Conservation (phyloP, 768 basidiomycete species). For the Termitomyces sp. region DNA sequence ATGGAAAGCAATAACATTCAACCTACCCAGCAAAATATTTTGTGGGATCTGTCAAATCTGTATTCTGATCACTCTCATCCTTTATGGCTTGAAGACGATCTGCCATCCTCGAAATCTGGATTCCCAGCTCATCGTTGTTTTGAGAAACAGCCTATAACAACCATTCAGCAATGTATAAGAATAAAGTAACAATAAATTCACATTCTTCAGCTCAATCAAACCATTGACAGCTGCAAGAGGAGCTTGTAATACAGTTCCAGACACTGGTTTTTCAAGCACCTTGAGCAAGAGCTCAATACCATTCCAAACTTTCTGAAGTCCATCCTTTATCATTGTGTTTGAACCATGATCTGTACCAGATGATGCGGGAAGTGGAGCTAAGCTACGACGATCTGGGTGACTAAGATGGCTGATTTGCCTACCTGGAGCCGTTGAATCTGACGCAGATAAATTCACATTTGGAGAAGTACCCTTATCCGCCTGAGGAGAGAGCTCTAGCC, state of each 20-base stretch:
- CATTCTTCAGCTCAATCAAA: background rate
- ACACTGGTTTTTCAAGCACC: background rate
- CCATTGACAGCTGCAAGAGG: background rate
- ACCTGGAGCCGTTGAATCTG: background rate
- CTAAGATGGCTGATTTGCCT: background rate
- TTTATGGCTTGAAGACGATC: background rate
- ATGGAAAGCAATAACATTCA: background rate
- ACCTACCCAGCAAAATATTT: background rate
- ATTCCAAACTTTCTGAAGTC: background rate
- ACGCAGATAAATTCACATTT: background rate
- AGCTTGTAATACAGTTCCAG: background rate
- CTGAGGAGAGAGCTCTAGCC: too few relatives aligned
- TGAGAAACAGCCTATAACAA: background rate
- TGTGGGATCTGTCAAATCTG: background rate
- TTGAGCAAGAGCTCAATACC: background rate
- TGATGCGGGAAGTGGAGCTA: too few relatives aligned
- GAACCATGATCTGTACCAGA: background rate
- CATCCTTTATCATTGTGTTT: background rate
- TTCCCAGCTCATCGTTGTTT: background rate
- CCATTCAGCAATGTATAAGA: background rate
- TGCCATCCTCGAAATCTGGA: background rate
- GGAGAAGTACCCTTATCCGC: background rate
- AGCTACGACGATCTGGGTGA: background rate
- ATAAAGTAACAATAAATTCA: background rate
- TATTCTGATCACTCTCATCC: background rate